Evolutionary conservation across 2,329 filamentous ascomycete species (phyloP), one percentile per base, ranked within the genome.

Genomic region (Pleochaeta shiraiana): DNA sequence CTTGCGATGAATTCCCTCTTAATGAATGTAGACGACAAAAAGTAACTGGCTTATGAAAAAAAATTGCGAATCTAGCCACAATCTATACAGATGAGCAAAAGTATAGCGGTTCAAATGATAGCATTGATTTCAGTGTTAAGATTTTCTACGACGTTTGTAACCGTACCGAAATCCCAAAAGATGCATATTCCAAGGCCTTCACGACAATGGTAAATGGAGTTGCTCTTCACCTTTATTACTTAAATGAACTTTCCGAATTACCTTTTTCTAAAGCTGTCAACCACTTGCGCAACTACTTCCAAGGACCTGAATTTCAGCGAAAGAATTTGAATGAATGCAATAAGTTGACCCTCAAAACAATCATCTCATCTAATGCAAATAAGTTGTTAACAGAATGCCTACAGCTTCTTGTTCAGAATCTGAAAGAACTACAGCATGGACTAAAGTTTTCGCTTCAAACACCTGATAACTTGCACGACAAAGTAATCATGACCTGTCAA

Each of bases 121-220:
- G 61, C 34, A 14, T 63, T 24, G 59, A 65, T 14, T 31, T 62
- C 30, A 64, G 59, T 14, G 16, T 66, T 26, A 16, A 16, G 4
- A 66, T 62, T 11, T 64, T 66, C 37, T 28, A 63, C 19, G 43
- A 64, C 39, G 43, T 66, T 16, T 66, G 43, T 37, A n/a, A 61
- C 16, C 45, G 61, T 30, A 47, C 47, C 11, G 30, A 60, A 9
- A 33, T 66, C 5, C 63, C 33, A 39, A 19, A 64, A 45, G 31
- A 50, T n/a, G 50, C 9, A 34, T 47, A 37, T 34, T 21, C 33
- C 6, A 55, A 57, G 12, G 65, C 63, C n/a, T 66, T 65, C 28
- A 47, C 47, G 26, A 66, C 57, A 31, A 66, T 66, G 59, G 53
- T 63, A 9, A 63, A 65, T 43, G 60, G 63, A 43, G 31, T 64